phyloP scores from a whole-genome alignment of 495 filamentous ascomycete species.

The Talaromyces adpressus region DNA sequence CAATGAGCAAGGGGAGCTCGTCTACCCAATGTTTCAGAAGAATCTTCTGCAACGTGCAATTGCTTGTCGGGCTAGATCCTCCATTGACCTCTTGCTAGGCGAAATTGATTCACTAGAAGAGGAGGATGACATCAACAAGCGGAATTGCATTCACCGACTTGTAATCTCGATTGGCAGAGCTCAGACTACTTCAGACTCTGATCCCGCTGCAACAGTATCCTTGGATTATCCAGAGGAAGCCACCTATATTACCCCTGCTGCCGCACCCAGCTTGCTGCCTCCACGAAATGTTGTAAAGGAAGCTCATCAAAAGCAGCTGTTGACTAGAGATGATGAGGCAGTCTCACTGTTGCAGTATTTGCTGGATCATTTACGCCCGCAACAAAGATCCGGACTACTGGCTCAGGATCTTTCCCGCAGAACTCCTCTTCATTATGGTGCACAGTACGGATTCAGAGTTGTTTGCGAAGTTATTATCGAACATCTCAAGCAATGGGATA shows the following conservation, averaged over 20 bases:
- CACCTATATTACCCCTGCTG: conserved; percentile 72
- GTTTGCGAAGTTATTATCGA: conserved; percentile 84
- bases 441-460: conserved; percentile 85
- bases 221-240: conserved; percentile 45
- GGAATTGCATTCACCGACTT: conserved; percentile 87
- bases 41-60: conserved; percentile 82
- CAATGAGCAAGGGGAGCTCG: conserved; percentile 35
- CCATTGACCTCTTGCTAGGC: conserved; percentile 60
- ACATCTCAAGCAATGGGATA: conserved; percentile 80
- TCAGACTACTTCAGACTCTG: conserved; percentile 52
- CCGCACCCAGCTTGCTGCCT: conserved; percentile 55
- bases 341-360: conserved; percentile 69
- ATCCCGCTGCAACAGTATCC: conserved; percentile 32
- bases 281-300: conserved; percentile 48
- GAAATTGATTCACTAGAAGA: conserved; percentile 68
- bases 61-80: conserved; percentile 57
- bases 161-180: conserved; percentile 83
- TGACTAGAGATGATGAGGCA: conserved; percentile 64
- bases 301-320: conserved; percentile 46
- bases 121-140: conserved; percentile 84
- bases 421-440: conserved; percentile 88
- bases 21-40: conserved; percentile 58
- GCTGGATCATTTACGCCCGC: conserved; percentile 58
- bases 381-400: conserved; percentile 62
- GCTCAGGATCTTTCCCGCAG: conserved; percentile 74